phyloP scores from a whole-genome alignment of 805 yeast genomes.

The Lachancea cidri region DNA sequence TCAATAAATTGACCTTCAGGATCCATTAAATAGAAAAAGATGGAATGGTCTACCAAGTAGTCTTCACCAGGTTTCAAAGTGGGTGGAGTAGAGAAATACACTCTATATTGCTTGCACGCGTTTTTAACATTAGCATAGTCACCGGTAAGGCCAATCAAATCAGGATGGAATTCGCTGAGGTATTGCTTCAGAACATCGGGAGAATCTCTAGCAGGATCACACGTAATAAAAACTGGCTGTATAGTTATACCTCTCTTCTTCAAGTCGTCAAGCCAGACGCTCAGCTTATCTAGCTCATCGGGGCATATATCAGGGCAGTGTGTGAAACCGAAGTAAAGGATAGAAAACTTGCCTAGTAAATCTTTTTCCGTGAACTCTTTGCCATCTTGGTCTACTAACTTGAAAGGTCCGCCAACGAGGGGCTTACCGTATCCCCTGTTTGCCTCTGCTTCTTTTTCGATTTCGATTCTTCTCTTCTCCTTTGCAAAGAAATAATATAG shows the following conservation, averaged over 20 bases:
- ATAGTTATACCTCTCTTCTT: constrained; percentile 53
- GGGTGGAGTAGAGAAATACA: constrained; percentile 95
- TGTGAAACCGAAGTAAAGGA: constrained; percentile 93
- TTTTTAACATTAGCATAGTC: constrained; percentile 77
- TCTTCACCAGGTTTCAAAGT: constrained; percentile 93
- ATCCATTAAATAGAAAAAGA: constrained; percentile 95
- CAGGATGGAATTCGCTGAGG: constrained; percentile 83
- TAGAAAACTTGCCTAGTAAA: constrained; percentile 70
- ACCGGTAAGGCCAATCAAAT: constrained; percentile 88
- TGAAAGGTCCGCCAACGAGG: constrained; percentile 85
- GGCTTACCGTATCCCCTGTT: constrained; percentile 91
- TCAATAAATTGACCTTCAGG: constrained; percentile 96
- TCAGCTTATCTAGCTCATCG: constrained; percentile 91
- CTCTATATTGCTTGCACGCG: constrained; percentile 85
- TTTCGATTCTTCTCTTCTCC: constrained; percentile 71
- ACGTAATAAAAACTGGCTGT: constrained; percentile 88
- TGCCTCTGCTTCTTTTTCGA: constrained; percentile 74
- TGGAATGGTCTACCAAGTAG: constrained; percentile 94
- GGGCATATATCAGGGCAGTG: constrained; percentile 99
- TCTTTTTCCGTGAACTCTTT: constrained; percentile 71
- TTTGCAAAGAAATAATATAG: constrained; percentile 64
- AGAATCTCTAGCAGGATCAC: constrained; percentile 94
- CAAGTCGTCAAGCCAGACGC: constrained; percentile 56
- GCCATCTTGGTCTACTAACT: constrained; percentile 65
- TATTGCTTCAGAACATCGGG: constrained; percentile 83